Conservation (phyloP, 2,329 filamentous ascomycete species). For the Calonectria naviculata region DNA sequence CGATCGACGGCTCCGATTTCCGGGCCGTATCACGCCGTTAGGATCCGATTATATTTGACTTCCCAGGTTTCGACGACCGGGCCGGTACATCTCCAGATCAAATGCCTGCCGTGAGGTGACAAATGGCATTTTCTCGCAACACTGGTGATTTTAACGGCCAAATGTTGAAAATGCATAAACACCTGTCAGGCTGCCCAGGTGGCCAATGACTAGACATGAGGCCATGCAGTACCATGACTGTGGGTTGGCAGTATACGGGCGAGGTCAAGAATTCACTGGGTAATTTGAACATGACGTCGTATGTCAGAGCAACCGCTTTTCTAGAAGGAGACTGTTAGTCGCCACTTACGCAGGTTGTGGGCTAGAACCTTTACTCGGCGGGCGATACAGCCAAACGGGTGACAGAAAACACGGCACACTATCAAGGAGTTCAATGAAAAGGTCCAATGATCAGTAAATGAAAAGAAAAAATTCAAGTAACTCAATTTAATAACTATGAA, state of each 20-base stretch:
- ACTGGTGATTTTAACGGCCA: not conserved
- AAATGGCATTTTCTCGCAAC: not conserved
- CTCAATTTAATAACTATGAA: too few species aligned
- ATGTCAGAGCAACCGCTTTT: not conserved
- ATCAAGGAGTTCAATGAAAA: too few species aligned
- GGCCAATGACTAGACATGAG: slow-evolving; percentile 10
- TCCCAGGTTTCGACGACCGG: not conserved
- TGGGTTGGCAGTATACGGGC: not conserved
- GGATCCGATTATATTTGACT: not conserved
- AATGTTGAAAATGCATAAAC: not conserved
- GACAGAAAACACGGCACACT: too few species aligned
- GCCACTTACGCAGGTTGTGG: not conserved
- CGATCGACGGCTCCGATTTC: slow-evolving; percentile 11
- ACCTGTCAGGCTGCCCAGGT: slow-evolving; percentile 5
- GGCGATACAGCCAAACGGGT: too few species aligned
- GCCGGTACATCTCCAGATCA: not conserved
- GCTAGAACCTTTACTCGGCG: not conserved
- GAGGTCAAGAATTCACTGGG: not conserved
- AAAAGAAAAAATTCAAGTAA: too few species aligned
- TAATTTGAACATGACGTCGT: slow-evolving; percentile 7
- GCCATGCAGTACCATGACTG: slow-evolving; percentile 9
- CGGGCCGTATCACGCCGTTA: slow-evolving; percentile 15
- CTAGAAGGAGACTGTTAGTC: not conserved
- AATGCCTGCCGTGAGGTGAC: not conserved
- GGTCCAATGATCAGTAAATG: too few species aligned